Conservation (phyloP, 768 basidiomycete genomes). For the Rhodotorula kratochvilovae region DNA sequence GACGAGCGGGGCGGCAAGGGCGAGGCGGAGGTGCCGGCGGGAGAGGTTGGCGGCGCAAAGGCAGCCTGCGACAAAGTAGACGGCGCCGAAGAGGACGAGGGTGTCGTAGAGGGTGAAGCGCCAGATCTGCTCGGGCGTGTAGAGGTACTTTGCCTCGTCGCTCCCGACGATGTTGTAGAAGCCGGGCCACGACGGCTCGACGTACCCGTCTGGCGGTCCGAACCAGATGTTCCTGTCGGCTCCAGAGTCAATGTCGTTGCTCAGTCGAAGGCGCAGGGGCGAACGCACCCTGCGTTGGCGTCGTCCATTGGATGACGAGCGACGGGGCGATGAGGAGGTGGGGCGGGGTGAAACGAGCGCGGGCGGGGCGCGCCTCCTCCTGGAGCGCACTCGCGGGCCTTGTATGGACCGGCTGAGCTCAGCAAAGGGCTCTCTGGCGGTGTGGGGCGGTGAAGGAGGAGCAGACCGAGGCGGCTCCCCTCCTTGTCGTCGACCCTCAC, state of each 20-base stretch:
- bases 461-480: too few relatives aligned
- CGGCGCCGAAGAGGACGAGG: conserved; percentile 3
- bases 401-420: too few relatives aligned
- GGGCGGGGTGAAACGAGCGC: too few relatives aligned
- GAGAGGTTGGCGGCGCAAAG: conserved; percentile 9
- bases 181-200: conserved; percentile 4
- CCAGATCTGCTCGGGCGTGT: conserved; percentile 13
- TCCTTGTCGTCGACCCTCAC: too few relatives aligned
- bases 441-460: too few relatives aligned
- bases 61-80: not conserved
- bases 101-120: conserved; percentile 20
- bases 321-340: too few relatives aligned
- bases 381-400: too few relatives aligned
- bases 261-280: not conserved
- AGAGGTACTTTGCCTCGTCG: conserved; percentile 8
- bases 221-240: not conserved
- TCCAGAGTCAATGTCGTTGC: too few relatives aligned
- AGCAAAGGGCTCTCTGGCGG: too few relatives aligned
- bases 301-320: not conserved
- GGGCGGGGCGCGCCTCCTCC: too few relatives aligned
- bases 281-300: not conserved
- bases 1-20: conserved; percentile 10
- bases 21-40: conserved; percentile 7
- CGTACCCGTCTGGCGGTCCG: not conserved
- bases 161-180: not conserved